Conservation (phyloP, 2,329 filamentous ascomycete genomes). For the Trichoderma sp. region DNA sequence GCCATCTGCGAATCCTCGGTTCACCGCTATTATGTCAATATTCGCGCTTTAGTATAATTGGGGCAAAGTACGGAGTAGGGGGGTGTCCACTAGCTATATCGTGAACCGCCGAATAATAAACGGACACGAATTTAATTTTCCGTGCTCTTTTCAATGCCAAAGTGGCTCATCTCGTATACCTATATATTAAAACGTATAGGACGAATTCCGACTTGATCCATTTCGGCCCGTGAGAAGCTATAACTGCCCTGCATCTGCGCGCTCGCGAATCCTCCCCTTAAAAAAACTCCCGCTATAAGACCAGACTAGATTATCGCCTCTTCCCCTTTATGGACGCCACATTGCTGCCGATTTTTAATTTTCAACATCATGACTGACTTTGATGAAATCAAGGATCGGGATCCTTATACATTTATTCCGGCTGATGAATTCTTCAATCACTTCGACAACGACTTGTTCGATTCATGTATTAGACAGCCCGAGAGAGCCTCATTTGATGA, state of each 20-base stretch:
- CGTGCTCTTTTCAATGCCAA: not conserved
- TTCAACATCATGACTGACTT: not conserved
- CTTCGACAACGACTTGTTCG: constrained; percentile 29
- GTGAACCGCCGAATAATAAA: not conserved
- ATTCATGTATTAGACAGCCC: constrained; percentile 31
- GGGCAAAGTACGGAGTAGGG: not conserved
- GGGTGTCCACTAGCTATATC: not conserved
- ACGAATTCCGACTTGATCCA: not conserved
- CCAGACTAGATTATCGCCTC: not conserved
- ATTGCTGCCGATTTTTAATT: not conserved
- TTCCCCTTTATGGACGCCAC: not conserved
- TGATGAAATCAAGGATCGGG: constrained; percentile 10
- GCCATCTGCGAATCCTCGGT: not conserved
- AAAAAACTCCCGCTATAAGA: not conserved
- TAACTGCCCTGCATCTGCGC: not conserved
- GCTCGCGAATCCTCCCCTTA: not conserved
- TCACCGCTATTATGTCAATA: not conserved
- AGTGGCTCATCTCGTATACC: not conserved
- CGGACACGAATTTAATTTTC: not conserved
- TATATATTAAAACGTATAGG: not conserved
- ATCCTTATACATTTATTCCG: constrained; percentile 36
- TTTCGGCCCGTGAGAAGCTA: not conserved
- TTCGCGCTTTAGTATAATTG: not conserved
- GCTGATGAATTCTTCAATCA: constrained; percentile 37
- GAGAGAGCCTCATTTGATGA: constrained; percentile 27